Evolutionary conservation across 2,329 filamentous ascomycete genomes (phyloP), one percentile per base, ranked within the genome.

Genomic region (Ceratocystis albifundus): DNA sequence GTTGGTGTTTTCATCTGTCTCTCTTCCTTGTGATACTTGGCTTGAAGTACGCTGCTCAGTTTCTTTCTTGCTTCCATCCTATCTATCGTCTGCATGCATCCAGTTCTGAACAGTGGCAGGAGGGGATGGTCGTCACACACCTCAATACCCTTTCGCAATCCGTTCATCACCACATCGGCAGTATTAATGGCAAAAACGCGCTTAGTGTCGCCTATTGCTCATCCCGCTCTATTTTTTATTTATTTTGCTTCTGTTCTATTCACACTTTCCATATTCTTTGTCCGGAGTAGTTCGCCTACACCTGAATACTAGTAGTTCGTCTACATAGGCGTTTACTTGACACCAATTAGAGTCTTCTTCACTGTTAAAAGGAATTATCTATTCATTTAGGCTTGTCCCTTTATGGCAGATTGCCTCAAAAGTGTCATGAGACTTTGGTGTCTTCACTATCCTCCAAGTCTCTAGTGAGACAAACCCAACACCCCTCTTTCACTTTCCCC

Each of bases 171-270:
- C 48, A 15, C 48, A 25, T 25, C 20, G 25, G 48, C 41, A 61
- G 30, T 22, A 12, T 10, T n/a, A 41, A 53, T 20, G 32, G 65
- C 62, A 67, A 15, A 46, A 61, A 32, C 55, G 66, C 66, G 66
- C 66, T 45, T 15, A 67, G 55, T 67, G 62, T 64, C 45, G 62
- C 46, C 62, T 63, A 20, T 59, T 50, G 55, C 46, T 15, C 20
- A 44, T 20, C 36, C 25, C 48, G 45, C 30, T n/a, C 44, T 30
- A 41, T 12, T 36, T 12, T 15, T 41, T 41, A 12, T 12, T 20
- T 8, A 36, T n/a, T 12, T 8, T 32, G 55, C 55, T 6, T 28
- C 17, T 28, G 25, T n/a, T 28, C 7, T 15, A 36, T 59, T 10
- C 55, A 59, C 28, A 59, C 15, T 6, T 10, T 32, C 1, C 55